Conservation (phyloP, 2,329 filamentous ascomycete species). For the Incumbomyces lentus region DNA sequence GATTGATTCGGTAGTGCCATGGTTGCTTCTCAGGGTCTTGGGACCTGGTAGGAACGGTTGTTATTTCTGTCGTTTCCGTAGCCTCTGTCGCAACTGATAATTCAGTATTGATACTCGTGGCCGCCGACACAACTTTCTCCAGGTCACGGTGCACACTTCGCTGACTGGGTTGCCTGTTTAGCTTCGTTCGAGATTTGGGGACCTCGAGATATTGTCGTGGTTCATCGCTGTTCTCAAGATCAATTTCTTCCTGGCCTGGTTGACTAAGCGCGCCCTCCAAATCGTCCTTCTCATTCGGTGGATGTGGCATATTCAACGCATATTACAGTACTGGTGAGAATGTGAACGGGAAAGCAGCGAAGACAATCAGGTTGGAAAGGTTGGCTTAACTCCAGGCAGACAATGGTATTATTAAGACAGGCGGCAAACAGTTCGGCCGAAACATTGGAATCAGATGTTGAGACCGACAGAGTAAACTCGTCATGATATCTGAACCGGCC, state of each 20-base stretch:
- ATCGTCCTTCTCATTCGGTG: constrained; percentile 14
- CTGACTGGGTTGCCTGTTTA: neutral
- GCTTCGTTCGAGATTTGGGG: constrained; percentile 10
- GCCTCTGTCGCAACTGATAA: constrained; percentile 10
- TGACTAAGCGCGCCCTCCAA: constrained; percentile 14
- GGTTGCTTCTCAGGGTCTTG: constrained; percentile 15
- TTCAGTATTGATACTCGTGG: constrained; percentile 6
- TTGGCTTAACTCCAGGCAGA: too few relatives aligned
- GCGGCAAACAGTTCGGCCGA: constrained; percentile 3
- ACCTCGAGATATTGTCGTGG: constrained; percentile 14
- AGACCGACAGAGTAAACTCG: neutral
- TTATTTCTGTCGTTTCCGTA: constrained; percentile 32
- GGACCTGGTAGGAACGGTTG: constrained; percentile 17
- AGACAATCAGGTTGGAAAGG: too few relatives aligned
- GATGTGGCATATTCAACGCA: constrained; percentile 2
- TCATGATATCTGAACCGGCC: constrained; percentile 5
- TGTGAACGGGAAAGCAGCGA: too few relatives aligned
- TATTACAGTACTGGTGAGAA: neutral
- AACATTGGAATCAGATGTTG: neutral
- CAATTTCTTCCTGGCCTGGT: constrained; percentile 11
- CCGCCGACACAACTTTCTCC: constrained; percentile 30
- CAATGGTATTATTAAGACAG: constrained; percentile 3
- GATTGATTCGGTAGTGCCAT: constrained; percentile 35
- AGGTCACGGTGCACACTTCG: constrained; percentile 21
- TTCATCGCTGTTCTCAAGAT: constrained; percentile 15